Conservation (phyloP, 495 filamentous ascomycete genomes). For the Penicillium dipodomyicola region DNA sequence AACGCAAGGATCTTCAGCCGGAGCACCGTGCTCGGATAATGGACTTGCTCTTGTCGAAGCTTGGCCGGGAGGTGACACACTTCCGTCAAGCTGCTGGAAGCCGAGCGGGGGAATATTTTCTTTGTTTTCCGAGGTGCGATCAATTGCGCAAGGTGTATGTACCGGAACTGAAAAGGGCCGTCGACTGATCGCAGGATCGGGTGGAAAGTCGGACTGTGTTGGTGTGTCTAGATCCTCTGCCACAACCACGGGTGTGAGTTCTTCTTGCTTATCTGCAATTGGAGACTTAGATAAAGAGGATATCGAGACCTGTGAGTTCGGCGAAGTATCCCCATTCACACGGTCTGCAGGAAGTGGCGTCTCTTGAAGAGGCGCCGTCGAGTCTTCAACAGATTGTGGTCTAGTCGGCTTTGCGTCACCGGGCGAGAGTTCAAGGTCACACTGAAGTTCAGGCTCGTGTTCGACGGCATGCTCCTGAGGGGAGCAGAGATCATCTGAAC, state of each 20-base stretch:
- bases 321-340: background rate
- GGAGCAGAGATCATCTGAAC: background rate
- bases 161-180: conserved; percentile 7
- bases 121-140: conserved; percentile 17
- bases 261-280: background rate
- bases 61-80: conserved; percentile 4
- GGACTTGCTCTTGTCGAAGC: conserved; percentile 1
- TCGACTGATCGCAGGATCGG: background rate
- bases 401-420: background rate
- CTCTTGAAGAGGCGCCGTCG: background rate
- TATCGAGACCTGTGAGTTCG: background rate
- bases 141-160: conserved; percentile 7
- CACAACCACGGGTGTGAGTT: background rate
- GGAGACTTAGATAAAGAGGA: background rate
- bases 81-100: conserved; percentile 4
- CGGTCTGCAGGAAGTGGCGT: background rate
- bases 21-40: conserved; percentile 13
- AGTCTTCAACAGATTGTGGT: background rate
- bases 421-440: background rate
- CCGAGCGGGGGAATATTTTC: conserved; percentile 24
- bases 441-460: background rate
- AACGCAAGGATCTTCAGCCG: conserved; percentile 9
- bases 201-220: conserved; percentile 14
- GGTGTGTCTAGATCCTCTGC: conserved; percentile 20
- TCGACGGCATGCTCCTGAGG: conserved; percentile 1